phyloP scores from a whole-genome alignment of 768 basidiomycete species.

The Mycena rebaudengoi region DNA sequence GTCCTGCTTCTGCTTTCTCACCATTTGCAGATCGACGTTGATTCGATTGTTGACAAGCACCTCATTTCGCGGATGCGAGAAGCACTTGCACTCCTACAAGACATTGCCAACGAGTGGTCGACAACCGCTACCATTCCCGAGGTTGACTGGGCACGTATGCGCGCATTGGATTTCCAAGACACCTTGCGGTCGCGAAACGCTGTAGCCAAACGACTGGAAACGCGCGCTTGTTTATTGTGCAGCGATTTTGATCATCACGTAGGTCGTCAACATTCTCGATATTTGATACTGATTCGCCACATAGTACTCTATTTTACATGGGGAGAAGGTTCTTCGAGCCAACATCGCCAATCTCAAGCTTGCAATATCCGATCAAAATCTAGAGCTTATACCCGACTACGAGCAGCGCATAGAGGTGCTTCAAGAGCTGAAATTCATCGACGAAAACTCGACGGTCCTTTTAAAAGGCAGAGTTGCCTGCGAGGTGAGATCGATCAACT shows the following conservation, averaged over 20 bases:
- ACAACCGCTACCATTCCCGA: constrained; percentile 64
- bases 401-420: constrained; percentile 93
- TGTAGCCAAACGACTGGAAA: constrained; percentile 52
- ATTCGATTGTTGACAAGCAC: constrained; percentile 72
- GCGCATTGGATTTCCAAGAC: constrained; percentile 93
- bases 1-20: constrained; percentile 7
- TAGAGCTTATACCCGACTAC: constrained; percentile 96
- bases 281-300: constrained; percentile 3
- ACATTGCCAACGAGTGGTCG: constrained; percentile 66
- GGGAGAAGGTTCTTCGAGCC: constrained; percentile 74
- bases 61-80: constrained; percentile 69
- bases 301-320: constrained; percentile 83
- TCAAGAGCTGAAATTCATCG: constrained; percentile 91
- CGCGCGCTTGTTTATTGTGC: constrained; percentile 64
- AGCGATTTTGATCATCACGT: constrained; percentile 80
- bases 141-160: constrained; percentile 84
- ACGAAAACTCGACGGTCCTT: constrained; percentile 94
- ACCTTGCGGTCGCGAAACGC: constrained; percentile 66
- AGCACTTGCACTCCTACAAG: constrained; percentile 58
- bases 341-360: constrained; percentile 83
- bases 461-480: constrained; percentile 98
- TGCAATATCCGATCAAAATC: constrained; percentile 93
- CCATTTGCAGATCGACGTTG: constrained; percentile 68
- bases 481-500: constrained; percentile 66
- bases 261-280: constrained; percentile 39